phyloP scores from a whole-genome alignment of 129 eudicot genomes.

The Flaveria linearis region DNA sequence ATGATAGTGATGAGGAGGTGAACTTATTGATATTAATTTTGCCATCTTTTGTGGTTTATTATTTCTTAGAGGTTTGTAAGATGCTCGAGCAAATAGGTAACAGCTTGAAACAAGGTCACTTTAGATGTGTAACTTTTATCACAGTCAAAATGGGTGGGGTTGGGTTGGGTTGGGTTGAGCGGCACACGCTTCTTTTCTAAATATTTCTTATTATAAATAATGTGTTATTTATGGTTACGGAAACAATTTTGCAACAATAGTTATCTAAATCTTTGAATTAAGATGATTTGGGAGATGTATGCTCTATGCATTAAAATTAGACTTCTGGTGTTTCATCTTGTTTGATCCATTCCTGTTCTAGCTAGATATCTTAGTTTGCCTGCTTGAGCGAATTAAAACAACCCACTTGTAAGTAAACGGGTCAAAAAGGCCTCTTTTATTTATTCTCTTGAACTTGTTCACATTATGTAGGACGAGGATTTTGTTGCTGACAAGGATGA shows the following conservation, averaged over 20 bases:
- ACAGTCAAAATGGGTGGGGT: neutral
- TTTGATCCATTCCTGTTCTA: neutral
- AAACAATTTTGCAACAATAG: neutral
- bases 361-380: neutral
- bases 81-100: neutral
- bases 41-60: neutral
- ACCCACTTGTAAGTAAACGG: neutral
- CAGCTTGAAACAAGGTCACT: neutral
- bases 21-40: neutral
- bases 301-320: neutral
- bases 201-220: neutral
- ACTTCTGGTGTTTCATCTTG: neutral
- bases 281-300: neutral
- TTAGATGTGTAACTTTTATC: neutral
- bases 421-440: neutral
- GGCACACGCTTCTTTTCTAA: neutral
- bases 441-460: neutral
- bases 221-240: neutral
- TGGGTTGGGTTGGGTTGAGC: neutral
- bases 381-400: neutral
- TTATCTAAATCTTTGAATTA: neutral
- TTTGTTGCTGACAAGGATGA: conserved; percentile 75
- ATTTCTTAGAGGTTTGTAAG: neutral
- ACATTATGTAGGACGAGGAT: conserved; percentile 67
- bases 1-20: conserved; percentile 92